Evolutionary conservation across 2,329 filamentous ascomycete genomes (phyloP).

Genomic region (Fusarium gaditjirri): DNA sequence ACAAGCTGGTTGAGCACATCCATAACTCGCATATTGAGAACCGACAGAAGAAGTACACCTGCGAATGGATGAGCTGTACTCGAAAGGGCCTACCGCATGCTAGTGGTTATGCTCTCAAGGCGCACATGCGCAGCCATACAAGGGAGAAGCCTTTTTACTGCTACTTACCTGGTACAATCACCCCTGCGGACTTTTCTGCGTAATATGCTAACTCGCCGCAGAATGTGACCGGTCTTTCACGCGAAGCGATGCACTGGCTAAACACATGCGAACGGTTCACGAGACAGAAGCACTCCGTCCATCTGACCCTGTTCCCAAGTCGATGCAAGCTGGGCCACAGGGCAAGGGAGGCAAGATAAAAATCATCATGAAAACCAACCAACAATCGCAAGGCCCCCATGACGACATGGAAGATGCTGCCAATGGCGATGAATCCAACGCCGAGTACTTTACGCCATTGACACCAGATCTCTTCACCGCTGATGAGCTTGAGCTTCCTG

Average conservation of each 20-base stretch:
- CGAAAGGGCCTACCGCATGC: constrained; percentile 92
- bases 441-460: constrained; percentile 67
- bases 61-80: constrained; percentile 92
- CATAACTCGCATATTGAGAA: constrained; percentile 95
- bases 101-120: constrained; percentile 93
- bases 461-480: constrained; percentile 70
- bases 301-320: constrained; percentile 78
- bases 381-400: constrained; percentile 66
- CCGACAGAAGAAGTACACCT: constrained; percentile 96
- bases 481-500: constrained; percentile 70
- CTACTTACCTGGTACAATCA: constrained; percentile 80
- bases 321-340: constrained; percentile 62
- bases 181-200: background rate
- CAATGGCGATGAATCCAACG: constrained; percentile 64
- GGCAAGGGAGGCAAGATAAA: constrained; percentile 66
- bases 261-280: constrained; percentile 98
- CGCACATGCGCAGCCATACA: constrained; percentile 97
- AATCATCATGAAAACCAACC: constrained; percentile 71
- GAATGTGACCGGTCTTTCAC: constrained; percentile 99
- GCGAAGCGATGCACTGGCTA: constrained; percentile 91
- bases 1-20: constrained; percentile 82
- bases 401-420: constrained; percentile 67
- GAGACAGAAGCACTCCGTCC: constrained; percentile 94
- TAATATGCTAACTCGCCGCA: constrained; percentile 51
- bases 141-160: constrained; percentile 99